Evolutionary conservation across 169 alveolate species (phyloP).

Genomic region (Eimeria praecox): DNA sequence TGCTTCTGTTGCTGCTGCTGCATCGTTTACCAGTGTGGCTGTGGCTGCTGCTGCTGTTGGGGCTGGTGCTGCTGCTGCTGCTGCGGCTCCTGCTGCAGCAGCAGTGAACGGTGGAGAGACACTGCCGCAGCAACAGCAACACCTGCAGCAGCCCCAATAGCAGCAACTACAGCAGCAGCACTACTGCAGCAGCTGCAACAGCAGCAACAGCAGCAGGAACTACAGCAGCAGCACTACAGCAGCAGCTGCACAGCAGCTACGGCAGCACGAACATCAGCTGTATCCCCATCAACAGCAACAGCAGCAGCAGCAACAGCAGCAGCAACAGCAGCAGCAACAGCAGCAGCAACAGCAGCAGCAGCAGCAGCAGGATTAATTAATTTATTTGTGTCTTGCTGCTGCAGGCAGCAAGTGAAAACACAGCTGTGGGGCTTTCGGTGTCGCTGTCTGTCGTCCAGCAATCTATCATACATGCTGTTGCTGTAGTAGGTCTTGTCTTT

Average conservation of each 20-base stretch:
- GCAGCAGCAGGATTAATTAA: background rate
- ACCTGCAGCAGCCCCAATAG: too few relatives aligned
- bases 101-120: too few relatives aligned
- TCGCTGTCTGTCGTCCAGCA: slow-evolving; percentile 37
- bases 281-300: background rate
- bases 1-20: slow-evolving; percentile 2
- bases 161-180: background rate
- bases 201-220: background rate
- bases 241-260: background rate
- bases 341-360: slow-evolving; percentile 51
- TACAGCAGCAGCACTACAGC: background rate
- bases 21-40: background rate
- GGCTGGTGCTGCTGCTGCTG: background rate
- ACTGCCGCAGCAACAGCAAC: background rate
- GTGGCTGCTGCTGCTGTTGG: too few relatives aligned
- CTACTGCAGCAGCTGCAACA: background rate
- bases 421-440: slow-evolving; percentile 38
- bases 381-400: background rate
- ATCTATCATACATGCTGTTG: slow-evolving; percentile 49
- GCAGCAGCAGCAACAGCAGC: too few relatives aligned
- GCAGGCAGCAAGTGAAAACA: slow-evolving; percentile 58
- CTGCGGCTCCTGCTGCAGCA: slow-evolving; percentile 15
- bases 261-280: background rate
- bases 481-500: background rate
- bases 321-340: background rate